These are phyloP conservation scores for Arabis hirsuta DNA, from an alignment of 345 rosid species.

Conservation along the genomic window DNA sequence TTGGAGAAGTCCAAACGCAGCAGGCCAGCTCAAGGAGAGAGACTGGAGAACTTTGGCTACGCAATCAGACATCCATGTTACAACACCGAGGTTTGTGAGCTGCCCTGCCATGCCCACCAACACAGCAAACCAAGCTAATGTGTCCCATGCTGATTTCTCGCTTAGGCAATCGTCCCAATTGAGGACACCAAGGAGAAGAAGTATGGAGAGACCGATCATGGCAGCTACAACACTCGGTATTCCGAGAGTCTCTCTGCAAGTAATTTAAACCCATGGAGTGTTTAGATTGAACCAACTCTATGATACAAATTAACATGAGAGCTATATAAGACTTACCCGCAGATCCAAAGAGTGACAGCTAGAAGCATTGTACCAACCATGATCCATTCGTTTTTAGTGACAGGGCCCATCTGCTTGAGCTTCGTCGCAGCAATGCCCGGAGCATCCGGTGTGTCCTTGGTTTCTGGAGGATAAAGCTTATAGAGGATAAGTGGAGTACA, in stretches of 20 bases:
- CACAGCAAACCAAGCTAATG: conserved; percentile 92
- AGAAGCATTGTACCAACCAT: conserved; percentile 95
- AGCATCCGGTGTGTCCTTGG: conserved; percentile 92
- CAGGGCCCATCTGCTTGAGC: conserved; percentile 82
- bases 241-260: conserved; percentile 72
- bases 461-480: conserved; percentile 94
- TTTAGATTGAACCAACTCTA: background rate
- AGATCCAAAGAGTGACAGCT: conserved; percentile 92
- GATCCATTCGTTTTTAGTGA: conserved; percentile 81
- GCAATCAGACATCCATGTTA: conserved; percentile 82
- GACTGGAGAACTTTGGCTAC: conserved; percentile 72
- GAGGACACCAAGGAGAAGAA: conserved; percentile 85
- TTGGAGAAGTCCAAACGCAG: conserved; percentile 83
- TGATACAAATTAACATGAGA: conserved; percentile 3
- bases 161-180: conserved; percentile 96
- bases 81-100: conserved; percentile 83
- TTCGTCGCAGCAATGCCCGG: conserved; percentile 87
- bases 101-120: conserved; percentile 98
- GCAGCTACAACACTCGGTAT: conserved; percentile 97
- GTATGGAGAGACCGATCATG: conserved; percentile 89
- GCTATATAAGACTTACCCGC: conserved; percentile 60
- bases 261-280: conserved; percentile 9
- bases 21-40: conserved; percentile 89
- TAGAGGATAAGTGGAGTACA: conserved; percentile 80
- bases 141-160: conserved; percentile 99